Evolutionary conservation across 1,139 yeast species (phyloP).

Genomic region (Geotrichum cucujoidarum): DNA sequence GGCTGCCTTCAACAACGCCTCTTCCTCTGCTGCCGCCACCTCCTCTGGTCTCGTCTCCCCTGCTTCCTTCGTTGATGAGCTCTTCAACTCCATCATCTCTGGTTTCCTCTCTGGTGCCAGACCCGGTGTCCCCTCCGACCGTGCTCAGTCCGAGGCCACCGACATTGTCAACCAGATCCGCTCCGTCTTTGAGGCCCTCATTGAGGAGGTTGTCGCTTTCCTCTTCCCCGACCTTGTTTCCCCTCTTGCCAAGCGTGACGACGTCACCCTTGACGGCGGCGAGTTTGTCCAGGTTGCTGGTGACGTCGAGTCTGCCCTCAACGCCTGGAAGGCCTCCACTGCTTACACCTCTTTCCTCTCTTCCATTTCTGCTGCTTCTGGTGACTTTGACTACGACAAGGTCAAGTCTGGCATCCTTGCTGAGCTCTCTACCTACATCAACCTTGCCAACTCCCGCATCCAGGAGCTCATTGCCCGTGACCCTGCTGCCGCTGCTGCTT

Average conservation of each 20-base stretch:
- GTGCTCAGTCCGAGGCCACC: slow-evolving; percentile 1
- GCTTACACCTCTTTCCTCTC: slow-evolving; percentile 11
- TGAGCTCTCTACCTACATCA: background rate
- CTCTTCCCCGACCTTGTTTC: slow-evolving; percentile 16
- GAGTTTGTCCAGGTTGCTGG: background rate
- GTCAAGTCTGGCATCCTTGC: slow-evolving; percentile 6
- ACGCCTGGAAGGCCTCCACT: slow-evolving; percentile 7
- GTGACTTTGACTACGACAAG: slow-evolving; percentile 9
- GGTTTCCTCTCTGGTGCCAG: slow-evolving; percentile 5
- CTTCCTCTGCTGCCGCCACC: slow-evolving; percentile 8
- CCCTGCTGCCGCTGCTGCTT: background rate
- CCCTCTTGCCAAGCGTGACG: slow-evolving; percentile 16
- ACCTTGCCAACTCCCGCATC: slow-evolving; percentile 3
- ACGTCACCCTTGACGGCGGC: slow-evolving; percentile 6
- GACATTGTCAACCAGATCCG: slow-evolving; percentile 3
- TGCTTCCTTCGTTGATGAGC: background rate
- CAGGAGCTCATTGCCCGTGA: background rate
- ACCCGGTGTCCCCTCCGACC: background rate
- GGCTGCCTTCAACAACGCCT: slow-evolving; percentile 10
- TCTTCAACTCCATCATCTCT: slow-evolving; percentile 4
- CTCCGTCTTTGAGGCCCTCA: background rate
- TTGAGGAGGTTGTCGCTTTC: slow-evolving; percentile 3
- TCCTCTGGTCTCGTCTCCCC: slow-evolving; percentile 1
- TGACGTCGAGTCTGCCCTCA: slow-evolving; percentile 1
- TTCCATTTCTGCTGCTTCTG: slow-evolving; percentile 1